Conservation (phyloP, 495 filamentous ascomycete species). For the Hyaloscypha hepaticicola region DNA sequence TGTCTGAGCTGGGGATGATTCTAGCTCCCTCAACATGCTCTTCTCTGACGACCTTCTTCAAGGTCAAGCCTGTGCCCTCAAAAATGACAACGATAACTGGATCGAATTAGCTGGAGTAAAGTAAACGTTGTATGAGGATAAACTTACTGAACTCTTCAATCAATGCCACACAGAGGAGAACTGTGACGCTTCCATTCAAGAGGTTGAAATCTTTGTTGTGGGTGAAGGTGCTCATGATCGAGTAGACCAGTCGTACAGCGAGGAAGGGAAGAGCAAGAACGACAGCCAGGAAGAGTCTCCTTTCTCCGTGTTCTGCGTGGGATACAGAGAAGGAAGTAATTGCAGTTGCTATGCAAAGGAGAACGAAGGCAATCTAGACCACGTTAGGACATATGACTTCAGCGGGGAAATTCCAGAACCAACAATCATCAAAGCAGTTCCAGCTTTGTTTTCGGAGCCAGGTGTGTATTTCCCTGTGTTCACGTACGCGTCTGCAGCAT, state of each 20-base stretch:
- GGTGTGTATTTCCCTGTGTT: slow-evolving; percentile 19
- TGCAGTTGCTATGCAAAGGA: slow-evolving; percentile 29
- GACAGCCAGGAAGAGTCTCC: slow-evolving; percentile 39
- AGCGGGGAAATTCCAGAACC: too few relatives aligned
- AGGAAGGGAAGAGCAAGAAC: slow-evolving; percentile 39
- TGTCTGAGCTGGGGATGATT: neutral
- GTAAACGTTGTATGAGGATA: too few relatives aligned
- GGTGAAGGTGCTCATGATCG: slow-evolving; percentile 36
- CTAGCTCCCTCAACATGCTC: slow-evolving; percentile 3
- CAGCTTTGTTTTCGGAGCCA: slow-evolving; percentile 26
- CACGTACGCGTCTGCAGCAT: slow-evolving; percentile 18
- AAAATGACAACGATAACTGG: slow-evolving; percentile 36
- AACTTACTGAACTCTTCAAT: slow-evolving; percentile 44
- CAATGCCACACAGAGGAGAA: slow-evolving; percentile 41
- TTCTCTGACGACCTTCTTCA: slow-evolving; percentile 14
- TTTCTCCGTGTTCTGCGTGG: slow-evolving; percentile 34
- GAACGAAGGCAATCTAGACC: slow-evolving; percentile 24
- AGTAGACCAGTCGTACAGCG: slow-evolving; percentile 43
- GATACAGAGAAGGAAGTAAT: slow-evolving; percentile 14
- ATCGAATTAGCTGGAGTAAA: too few relatives aligned
- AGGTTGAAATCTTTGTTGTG: slow-evolving; percentile 37
- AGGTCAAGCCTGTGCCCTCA: slow-evolving; percentile 39
- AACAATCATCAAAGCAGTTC: slow-evolving; percentile 29
- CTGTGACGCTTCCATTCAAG: slow-evolving; percentile 37
- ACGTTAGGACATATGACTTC: too few relatives aligned